phyloP scores from a whole-genome alignment of 352 stramenopile species.

The Globisporangium spinosum region DNA sequence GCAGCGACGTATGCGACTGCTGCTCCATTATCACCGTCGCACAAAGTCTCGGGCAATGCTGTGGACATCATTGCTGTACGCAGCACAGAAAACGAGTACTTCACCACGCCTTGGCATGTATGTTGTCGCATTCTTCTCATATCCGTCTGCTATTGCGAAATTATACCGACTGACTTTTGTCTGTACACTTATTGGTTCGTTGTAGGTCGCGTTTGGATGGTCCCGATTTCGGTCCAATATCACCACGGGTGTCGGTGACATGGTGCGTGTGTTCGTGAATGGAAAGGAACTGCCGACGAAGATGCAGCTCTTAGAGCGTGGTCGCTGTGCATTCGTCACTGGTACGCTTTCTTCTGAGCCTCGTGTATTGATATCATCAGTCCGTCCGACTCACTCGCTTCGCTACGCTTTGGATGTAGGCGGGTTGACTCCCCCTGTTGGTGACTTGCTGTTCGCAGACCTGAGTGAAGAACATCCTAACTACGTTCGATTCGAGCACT shows the following conservation, averaged over 20 bases:
- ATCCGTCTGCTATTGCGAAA: not conserved
- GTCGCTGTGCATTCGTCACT: constrained; percentile 62
- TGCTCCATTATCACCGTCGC: constrained; percentile 28
- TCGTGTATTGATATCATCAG: not conserved
- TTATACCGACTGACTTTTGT: not conserved
- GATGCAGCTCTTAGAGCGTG: constrained; percentile 68
- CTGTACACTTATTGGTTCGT: not conserved
- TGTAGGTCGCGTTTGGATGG: constrained; percentile 61
- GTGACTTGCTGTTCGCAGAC: constrained; percentile 50
- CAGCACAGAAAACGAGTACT: constrained; percentile 49
- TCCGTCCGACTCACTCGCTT: not conserved
- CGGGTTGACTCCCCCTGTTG: constrained; percentile 50
- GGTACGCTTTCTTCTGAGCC: constrained; percentile 22
- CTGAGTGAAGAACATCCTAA: constrained; percentile 61
- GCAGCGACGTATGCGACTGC: constrained; percentile 4
- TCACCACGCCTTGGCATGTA: constrained; percentile 77
- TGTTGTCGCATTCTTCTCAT: constrained; percentile 14
- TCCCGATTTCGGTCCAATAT: constrained; percentile 64
- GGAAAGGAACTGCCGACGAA: constrained; percentile 70
- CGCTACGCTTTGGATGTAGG: constrained; percentile 17
- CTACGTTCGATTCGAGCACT: constrained; percentile 77
- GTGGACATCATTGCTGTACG: constrained; percentile 76
- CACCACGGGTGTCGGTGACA: constrained; percentile 60
- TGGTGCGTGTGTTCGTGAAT: constrained; percentile 72
- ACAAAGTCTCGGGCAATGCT: constrained; percentile 73